Percentiles rank a stretch among this genome's conserved stretches.
phyloP scores from a whole-genome alignment of 805 yeast species.

The Ogataea ramenticola region DNA sequence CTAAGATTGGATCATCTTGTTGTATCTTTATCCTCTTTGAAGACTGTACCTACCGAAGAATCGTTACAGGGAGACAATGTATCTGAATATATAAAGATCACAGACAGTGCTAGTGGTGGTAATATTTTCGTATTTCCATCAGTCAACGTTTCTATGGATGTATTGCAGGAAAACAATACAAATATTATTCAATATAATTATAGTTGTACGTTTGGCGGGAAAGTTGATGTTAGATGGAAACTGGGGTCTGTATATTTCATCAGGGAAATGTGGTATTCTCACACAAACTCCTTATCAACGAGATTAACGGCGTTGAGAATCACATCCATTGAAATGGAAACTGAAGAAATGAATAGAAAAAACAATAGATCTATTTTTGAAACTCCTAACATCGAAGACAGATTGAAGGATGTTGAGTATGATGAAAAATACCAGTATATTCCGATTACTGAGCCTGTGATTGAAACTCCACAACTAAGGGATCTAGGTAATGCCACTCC shows the following conservation, averaged over 20 bases:
- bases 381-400: constrained; percentile 29
- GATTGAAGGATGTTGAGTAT: constrained; percentile 39
- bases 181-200: constrained; percentile 59
- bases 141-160: constrained; percentile 64
- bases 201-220: constrained; percentile 74
- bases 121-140: constrained; percentile 75
- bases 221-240: constrained; percentile 91
- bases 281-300: constrained; percentile 63
- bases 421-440: constrained; percentile 45
- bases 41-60: constrained; percentile 43
- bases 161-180: constrained; percentile 50
- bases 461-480: constrained; percentile 82
- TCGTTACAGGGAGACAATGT: constrained; percentile 33
- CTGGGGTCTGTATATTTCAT: constrained; percentile 85
- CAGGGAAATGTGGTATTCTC: constrained; percentile 87
- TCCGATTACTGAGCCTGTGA: constrained; percentile 68
- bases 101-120: constrained; percentile 67
- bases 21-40: constrained; percentile 60
- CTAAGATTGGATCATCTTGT: constrained; percentile 55
- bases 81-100: constrained; percentile 46
- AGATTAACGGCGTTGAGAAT: constrained; percentile 38
- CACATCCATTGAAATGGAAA: constrained; percentile 20
- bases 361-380: constrained; percentile 25
- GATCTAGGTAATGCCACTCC: constrained; percentile 97
- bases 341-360: constrained; percentile 30